phyloP scores from a whole-genome alignment of 176 grass and related monocot genomes.

The Guadua angustifolia region DNA sequence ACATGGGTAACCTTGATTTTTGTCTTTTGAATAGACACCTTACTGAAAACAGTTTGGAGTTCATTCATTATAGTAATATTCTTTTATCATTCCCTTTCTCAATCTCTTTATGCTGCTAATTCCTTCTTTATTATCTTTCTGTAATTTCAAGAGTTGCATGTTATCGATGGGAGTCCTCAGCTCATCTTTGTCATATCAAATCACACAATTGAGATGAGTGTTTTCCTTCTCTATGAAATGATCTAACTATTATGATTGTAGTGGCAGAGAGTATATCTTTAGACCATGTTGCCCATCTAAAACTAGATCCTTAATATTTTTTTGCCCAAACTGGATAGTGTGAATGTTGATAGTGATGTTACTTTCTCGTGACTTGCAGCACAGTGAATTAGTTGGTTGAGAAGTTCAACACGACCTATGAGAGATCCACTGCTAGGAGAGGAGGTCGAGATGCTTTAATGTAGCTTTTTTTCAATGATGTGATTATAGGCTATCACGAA shows the following conservation, averaged over 20 bases:
- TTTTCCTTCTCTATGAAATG: conserved; percentile 38
- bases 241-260: conserved; percentile 64
- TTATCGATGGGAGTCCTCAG: conserved; percentile 94
- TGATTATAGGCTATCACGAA: too few relatives aligned
- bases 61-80: background rate
- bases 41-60: background rate
- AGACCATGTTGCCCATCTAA: conserved; percentile 98
- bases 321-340: background rate
- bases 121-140: background rate
- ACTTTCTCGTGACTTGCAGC: conserved; percentile 48
- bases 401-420: conserved; percentile 83
- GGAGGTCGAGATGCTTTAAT: conserved; percentile 90
- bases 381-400: conserved; percentile 94
- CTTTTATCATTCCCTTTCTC: background rate
- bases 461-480: conserved; percentile 43
- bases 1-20: conserved; percentile 15
- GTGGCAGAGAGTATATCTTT: conserved; percentile 98
- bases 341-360: background rate
- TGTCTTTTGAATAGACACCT: background rate
- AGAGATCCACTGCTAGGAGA: conserved; percentile 69
- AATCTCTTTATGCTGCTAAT: background rate
- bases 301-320: conserved; percentile 37
- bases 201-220: conserved; percentile 91
- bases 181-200: conserved; percentile 98
- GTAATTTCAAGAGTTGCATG: conserved; percentile 79